Evolutionary conservation across 306 rosid species (phyloP).

Genomic region (cucumber (Cucumis sativus)): Cucumber_9930_V3 NC_026657.2:11086001-11086500

Average conservation of each 20-base stretch:
- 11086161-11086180: conserved; percentile 36
- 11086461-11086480: conserved; percentile 35
- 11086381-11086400: conserved; percentile 65
- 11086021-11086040: conserved; percentile 98
- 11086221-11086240: conserved; percentile 68
- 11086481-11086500: conserved; percentile 35
- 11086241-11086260: conserved; percentile 60
- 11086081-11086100: conserved; percentile 60
- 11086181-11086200: conserved; percentile 59
- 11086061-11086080: conserved; percentile 55
- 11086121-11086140: conserved; percentile 81
- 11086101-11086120: conserved; percentile 59
- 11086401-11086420: conserved; percentile 63
- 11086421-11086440: conserved; percentile 58
- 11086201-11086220: conserved; percentile 78
- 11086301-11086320: conserved; percentile 68
- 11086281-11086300: conserved; percentile 63
- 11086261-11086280: conserved; percentile 44
- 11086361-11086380: conserved; percentile 39
- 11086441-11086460: conserved; percentile 54
- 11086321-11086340: conserved; percentile 75
- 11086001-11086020: conserved; percentile 57
- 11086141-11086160: conserved; percentile 44
- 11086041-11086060: conserved; percentile 74
- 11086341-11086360: conserved; percentile 63